Base-by-base conservation (phyloP, 2,329 filamentous ascomycete species). In the Epicoccum sorghinum region DNA sequence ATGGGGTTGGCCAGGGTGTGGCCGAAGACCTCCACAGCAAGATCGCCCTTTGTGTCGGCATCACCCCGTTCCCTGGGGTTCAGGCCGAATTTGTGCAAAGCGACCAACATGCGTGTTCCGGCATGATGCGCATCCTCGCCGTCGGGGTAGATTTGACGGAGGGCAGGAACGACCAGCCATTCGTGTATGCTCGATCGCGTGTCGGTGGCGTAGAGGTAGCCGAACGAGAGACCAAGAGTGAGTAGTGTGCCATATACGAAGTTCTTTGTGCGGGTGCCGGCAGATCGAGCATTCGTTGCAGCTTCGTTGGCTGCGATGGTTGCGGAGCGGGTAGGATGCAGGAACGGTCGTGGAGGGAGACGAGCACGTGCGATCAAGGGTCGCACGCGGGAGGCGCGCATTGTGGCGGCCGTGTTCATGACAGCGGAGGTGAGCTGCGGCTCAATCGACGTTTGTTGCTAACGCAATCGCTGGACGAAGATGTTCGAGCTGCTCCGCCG, bases 51-150 rank as follows among this genome's bases (percentile, higher is more conserved):
- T 8, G 77, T 74, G 62, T 86, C 83, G 1, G 75, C 77, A 54
- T 82, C 77, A n/a, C 85, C 83, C 47, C 95, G 87, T 73, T 99
- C 95, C 53, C 93, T 85, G 4, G 91, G 90, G 71, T 97, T 84
- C 29, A 98, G 76, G 30, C 88, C 87, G 48, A 93, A 83, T 40
- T 82, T 80, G 76, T 95, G 89, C 14, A 96, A 82, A 1, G 79
- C 77, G 76, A 90, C 89, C 68, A 99, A 79, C 6, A 86, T 80
- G 33, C 82, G 78, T 3, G 90, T 91, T 45, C 90, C 90, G 22
- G 83, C 80, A 68, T 96, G 88, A 73, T 99, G 95, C n/a, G 93
- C 95, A 35, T 96, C 91, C 75, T 99, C 95, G 53, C 89, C 89
- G 66, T 95, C 90, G 4, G 88, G 82, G 73, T 85, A 89, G 53